Evolutionary conservation across 805 yeast genomes (phyloP).

Genomic region (Scheffersomyces coipomensis): DNA sequence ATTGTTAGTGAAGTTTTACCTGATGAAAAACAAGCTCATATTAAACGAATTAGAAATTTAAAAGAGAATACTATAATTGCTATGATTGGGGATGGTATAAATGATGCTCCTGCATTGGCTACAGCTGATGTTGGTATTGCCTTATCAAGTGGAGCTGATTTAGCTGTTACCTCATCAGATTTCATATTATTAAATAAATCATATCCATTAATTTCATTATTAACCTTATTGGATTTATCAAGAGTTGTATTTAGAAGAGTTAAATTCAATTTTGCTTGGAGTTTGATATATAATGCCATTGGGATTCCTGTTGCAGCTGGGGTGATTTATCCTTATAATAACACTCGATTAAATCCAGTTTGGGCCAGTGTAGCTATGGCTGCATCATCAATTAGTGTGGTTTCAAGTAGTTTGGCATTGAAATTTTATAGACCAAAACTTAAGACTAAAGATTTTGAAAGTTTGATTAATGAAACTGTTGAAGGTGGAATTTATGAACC

Average conservation of each 20-base stretch:
- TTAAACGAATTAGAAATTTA: slow-evolving; percentile 50
- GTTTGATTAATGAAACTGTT: neutral
- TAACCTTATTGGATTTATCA: slow-evolving; percentile 54
- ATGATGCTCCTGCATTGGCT: slow-evolving; percentile 79
- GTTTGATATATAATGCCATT: slow-evolving; percentile 52
- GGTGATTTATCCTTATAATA: slow-evolving; percentile 54
- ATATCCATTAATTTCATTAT: slow-evolving; percentile 49
- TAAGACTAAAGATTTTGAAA: slow-evolving; percentile 10
- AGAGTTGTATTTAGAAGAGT: slow-evolving; percentile 51
- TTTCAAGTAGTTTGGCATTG: slow-evolving; percentile 53
- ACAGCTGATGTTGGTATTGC: slow-evolving; percentile 78
- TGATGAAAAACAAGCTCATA: slow-evolving; percentile 62
- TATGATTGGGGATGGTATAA: slow-evolving; percentile 84
- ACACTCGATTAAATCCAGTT: slow-evolving; percentile 56
- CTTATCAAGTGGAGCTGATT: slow-evolving; percentile 71
- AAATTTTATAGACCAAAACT: slow-evolving; percentile 44
- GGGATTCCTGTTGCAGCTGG: slow-evolving; percentile 71
- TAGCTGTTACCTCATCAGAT: slow-evolving; percentile 73
- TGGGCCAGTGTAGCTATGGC: slow-evolving; percentile 75
- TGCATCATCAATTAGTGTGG: slow-evolving; percentile 55
- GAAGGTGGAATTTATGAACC: slow-evolving; percentile 10
- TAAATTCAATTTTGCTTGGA: slow-evolving; percentile 59
- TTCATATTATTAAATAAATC: slow-evolving; percentile 61
- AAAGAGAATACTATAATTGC: slow-evolving; percentile 47
- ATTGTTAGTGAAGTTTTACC: slow-evolving; percentile 75